Conservation (phyloP, 495 filamentous ascomycete species). For the Aspergillus hancockii region DNA sequence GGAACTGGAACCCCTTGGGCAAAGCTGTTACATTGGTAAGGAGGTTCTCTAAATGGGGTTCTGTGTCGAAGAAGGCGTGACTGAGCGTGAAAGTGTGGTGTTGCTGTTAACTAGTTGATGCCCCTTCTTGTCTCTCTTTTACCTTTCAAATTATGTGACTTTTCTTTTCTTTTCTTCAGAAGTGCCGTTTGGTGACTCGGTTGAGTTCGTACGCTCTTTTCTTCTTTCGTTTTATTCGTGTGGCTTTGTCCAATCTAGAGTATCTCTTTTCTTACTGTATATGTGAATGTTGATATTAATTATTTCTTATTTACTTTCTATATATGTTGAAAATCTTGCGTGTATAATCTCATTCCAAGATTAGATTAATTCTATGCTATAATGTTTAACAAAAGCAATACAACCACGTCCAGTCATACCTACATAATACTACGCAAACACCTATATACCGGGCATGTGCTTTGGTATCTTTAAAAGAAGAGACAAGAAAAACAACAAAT, state of each 20-base stretch:
- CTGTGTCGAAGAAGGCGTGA: neutral
- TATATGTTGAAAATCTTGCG: too few relatives aligned
- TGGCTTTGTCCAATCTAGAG: neutral
- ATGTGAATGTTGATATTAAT: too few relatives aligned
- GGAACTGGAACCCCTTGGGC: conserved; percentile 22
- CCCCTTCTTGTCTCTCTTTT: neutral
- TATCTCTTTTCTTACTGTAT: neutral
- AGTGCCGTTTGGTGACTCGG: neutral
- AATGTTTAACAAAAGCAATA: too few relatives aligned
- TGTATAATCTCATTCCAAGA: neutral
- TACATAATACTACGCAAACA: neutral
- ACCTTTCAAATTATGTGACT: neutral
- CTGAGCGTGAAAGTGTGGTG: conserved; percentile 12
- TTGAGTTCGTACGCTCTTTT: neutral
- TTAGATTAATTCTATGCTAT: neutral
- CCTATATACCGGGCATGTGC: neutral
- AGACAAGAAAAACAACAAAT: neutral
- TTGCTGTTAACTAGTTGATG: neutral
- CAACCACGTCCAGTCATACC: neutral
- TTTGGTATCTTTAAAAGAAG: too few relatives aligned
- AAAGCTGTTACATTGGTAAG: conserved; percentile 35
- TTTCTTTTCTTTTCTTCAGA: neutral
- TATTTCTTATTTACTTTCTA: too few relatives aligned
- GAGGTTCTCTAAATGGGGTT: conserved; percentile 31
- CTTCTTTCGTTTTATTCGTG: neutral